These are phyloP conservation scores for Mucor irregularis DNA, from an alignment of 371 early-diverging fungal genomes.

Conservation along the genomic window DNA sequence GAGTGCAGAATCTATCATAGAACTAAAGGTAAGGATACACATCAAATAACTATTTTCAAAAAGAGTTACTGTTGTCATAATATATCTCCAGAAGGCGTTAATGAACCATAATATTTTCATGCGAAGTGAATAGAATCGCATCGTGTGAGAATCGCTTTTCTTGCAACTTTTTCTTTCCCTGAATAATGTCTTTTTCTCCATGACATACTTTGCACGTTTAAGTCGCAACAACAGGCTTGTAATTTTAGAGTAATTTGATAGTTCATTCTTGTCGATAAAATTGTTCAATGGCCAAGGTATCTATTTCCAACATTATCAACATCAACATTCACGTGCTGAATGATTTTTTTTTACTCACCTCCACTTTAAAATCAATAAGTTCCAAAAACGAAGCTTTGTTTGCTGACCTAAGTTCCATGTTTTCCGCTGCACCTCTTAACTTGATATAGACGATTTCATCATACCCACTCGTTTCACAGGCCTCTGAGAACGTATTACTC, in stretches of 20 bases:
- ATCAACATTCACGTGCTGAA: neutral
- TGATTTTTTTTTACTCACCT: slow-evolving; percentile 18
- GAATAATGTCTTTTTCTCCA: slow-evolving; percentile 44
- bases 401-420: neutral
- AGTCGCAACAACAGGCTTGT: slow-evolving; percentile 36
- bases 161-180: slow-evolving; percentile 9
- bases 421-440: too few species aligned
- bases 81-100: slow-evolving; percentile 49
- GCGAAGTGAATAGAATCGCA: slow-evolving; percentile 39
- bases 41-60: neutral
- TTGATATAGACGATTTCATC: slow-evolving; percentile 20
- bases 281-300: slow-evolving; percentile 53
- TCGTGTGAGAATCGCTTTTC: slow-evolving; percentile 8
- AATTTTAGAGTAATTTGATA: slow-evolving; percentile 37
- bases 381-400: slow-evolving; percentile 23
- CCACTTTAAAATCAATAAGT: slow-evolving; percentile 33
- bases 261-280: slow-evolving; percentile 29
- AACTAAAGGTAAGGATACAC: neutral
- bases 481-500: slow-evolving; percentile 34
- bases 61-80: slow-evolving; percentile 47
- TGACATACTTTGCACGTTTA: slow-evolving; percentile 48
- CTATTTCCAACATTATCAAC: slow-evolving; percentile 12
- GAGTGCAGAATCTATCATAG: slow-evolving; percentile 39
- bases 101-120: slow-evolving; percentile 54
- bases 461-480: slow-evolving; percentile 19